phyloP scores from a whole-genome alignment of 1,284 basidiomycete genomes.

The Melampsora larici-populina region DNA sequence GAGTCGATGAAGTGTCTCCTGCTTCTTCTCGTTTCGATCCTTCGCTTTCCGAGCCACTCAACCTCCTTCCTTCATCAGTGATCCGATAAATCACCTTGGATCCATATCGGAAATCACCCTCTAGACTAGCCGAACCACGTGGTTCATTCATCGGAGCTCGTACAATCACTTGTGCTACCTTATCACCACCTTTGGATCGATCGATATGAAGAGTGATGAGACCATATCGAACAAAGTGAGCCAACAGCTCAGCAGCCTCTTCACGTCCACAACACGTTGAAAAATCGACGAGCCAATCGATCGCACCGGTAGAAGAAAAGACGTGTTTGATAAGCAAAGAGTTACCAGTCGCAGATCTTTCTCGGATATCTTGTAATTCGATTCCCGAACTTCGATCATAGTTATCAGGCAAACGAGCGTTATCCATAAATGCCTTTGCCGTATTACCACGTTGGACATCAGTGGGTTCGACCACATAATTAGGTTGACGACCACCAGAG shows the following conservation, averaged over 20 bases:
- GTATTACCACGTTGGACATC: slow-evolving; percentile 35
- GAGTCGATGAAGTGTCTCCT: slow-evolving; percentile 2
- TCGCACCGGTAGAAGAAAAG: slow-evolving; percentile 77
- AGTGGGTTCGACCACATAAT: slow-evolving; percentile 59
- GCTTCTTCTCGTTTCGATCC: slow-evolving; percentile 45
- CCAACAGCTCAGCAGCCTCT: slow-evolving; percentile 94
- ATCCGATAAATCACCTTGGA: slow-evolving; percentile 90
- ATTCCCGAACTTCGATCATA: slow-evolving; percentile 58
- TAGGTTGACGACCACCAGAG: slow-evolving; percentile 72
- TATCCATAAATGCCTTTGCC: slow-evolving; percentile 51
- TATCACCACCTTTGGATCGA: slow-evolving; percentile 51
- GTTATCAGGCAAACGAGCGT: slow-evolving; percentile 50
- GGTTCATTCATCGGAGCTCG: slow-evolving; percentile 20
- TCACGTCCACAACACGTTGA: slow-evolving; percentile 93
- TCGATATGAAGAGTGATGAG: slow-evolving; percentile 72
- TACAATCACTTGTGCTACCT: slow-evolving; percentile 20
- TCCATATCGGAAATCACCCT: slow-evolving; percentile 88
- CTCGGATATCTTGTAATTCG: slow-evolving; percentile 63
- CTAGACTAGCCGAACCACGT: neutral
- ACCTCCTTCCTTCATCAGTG: slow-evolving; percentile 79
- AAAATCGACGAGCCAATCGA: slow-evolving; percentile 97
- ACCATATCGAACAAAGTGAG: slow-evolving; percentile 94
- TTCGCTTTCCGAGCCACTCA: slow-evolving; percentile 51
- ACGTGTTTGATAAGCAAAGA: slow-evolving; percentile 65
- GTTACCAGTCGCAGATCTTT: slow-evolving; percentile 55